Evolutionary conservation across 2,329 filamentous ascomycete species (phyloP), one percentile per base, ranked within the genome.

Genomic region (Cladophialophora psammophila): DNA sequence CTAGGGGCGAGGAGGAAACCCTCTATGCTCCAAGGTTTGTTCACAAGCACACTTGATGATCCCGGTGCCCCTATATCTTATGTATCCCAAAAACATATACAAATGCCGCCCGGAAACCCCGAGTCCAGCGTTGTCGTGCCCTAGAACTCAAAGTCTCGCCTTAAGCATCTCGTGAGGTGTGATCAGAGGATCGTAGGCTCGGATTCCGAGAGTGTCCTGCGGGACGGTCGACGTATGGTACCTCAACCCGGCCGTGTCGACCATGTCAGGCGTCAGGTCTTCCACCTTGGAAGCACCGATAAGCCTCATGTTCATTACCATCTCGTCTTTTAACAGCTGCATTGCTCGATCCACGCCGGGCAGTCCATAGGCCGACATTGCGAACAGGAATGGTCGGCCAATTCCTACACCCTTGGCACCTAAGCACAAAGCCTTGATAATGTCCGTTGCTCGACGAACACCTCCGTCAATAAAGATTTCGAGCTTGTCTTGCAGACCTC

Each of bases 271-370:
- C 69, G 91, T 92, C 69, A 99, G 81, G 73, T 99, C 89, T 40
- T 88, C 88, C 36, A 99, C 79, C 67, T 81, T 89, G 20, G 85
- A 87, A 66, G 89, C 91, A 9, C 95, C 95, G 73, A 99, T 93
- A 70, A 99, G 82, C 6, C 95, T 88, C 95, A 99, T 98, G 76
- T 94, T 95, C 94, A 98, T 98, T 82, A 96, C 93, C 87, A 99
- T 92, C 85, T 99, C 95, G 75, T 98, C 95, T 82, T 92, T 93
- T 73, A 97, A 85, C 66, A 97, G 82, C 79, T 93, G 91, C 91
- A 98, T 97, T 36, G 95, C 95, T 38, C 92, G 87, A 76, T 96
- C 92, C 20, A 98, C 94, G 70, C 95, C 95, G 2, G 90, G 85
- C 67, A 92, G 81, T 1, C 95, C 95, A 75, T 98, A 98, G 9